These are phyloP conservation scores for Rhizopogon vesiculosus DNA, from an alignment of 768 basidiomycete species.

Conservation along the genomic window DNA sequence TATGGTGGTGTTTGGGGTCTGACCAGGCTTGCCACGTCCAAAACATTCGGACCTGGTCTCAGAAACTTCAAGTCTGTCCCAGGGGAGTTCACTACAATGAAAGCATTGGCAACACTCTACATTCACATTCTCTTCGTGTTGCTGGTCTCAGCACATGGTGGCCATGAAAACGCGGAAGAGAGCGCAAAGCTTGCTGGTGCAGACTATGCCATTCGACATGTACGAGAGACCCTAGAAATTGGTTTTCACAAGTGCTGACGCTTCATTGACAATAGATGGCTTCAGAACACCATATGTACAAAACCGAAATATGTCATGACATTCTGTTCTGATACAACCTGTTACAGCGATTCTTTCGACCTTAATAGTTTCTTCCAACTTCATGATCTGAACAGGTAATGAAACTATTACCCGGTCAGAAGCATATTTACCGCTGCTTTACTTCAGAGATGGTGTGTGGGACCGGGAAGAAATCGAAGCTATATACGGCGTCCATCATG, in stretches of 20 bases:
- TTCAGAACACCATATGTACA: slow-evolving; percentile 82
- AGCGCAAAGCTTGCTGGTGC: slow-evolving; percentile 45
- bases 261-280: slow-evolving; percentile 61
- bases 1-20: too few relatives aligned
- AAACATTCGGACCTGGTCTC: too few relatives aligned
- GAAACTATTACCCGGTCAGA: not conserved
- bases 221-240: slow-evolving; percentile 39
- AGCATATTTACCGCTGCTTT: not conserved
- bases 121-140: slow-evolving; percentile 29
- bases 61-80: too few relatives aligned
- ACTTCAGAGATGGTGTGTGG: slow-evolving; percentile 72
- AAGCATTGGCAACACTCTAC: slow-evolving; percentile 39
- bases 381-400: slow-evolving; percentile 85
- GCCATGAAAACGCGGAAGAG: slow-evolving; percentile 51
- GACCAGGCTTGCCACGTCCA: too few relatives aligned
- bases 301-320: not conserved
- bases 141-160: slow-evolving; percentile 52
- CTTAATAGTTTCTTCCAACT: slow-evolving; percentile 89
- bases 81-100: slow-evolving; percentile 34
- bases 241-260: slow-evolving; percentile 9
- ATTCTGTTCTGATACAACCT: not conserved
- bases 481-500: slow-evolving; percentile 93
- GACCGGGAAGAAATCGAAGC: slow-evolving; percentile 88
- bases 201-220: slow-evolving; percentile 86
- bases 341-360: slow-evolving; percentile 72